phyloP scores from a whole-genome alignment of 2,329 filamentous ascomycete species.

The Aspergillus ochraceus region DNA sequence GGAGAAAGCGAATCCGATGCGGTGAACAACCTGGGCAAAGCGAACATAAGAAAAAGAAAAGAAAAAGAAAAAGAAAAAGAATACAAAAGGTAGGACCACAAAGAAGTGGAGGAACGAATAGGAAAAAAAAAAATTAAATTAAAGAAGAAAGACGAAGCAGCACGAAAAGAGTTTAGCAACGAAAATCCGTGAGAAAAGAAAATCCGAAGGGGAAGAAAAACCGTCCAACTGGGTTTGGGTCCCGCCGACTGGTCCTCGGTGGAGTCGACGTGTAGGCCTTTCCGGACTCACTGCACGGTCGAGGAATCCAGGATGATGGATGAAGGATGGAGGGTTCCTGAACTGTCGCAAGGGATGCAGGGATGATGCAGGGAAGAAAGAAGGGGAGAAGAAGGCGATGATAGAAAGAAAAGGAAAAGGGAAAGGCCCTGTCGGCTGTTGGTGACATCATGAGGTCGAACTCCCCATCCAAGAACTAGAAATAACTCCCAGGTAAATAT shows the following conservation, averaged over 20 bases:
- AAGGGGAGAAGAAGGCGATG: slow-evolving; percentile 5
- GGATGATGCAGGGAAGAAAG: slow-evolving; percentile 9
- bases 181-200: neutral
- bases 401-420: no score
- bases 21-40: neutral
- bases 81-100: neutral
- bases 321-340: neutral
- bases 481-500: no score
- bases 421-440: no score
- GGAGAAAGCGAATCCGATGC: neutral
- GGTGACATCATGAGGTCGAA: no score
- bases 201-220: neutral
- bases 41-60: neutral
- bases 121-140: neutral
- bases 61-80: neutral
- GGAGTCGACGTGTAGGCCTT: no score
- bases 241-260: neutral
- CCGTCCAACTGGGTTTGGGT: no score
- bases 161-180: neutral
- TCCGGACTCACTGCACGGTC: neutral
- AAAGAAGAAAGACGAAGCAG: neutral
- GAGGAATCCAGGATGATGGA: neutral
- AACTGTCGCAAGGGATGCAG: neutral
- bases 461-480: no score
- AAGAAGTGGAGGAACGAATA: neutral